Percentiles rank a stretch among this genome's conserved stretches.
Evolutionary conservation across 2,329 filamentous ascomycete species (phyloP).

Genomic region (Alternaria infectoria): DNA sequence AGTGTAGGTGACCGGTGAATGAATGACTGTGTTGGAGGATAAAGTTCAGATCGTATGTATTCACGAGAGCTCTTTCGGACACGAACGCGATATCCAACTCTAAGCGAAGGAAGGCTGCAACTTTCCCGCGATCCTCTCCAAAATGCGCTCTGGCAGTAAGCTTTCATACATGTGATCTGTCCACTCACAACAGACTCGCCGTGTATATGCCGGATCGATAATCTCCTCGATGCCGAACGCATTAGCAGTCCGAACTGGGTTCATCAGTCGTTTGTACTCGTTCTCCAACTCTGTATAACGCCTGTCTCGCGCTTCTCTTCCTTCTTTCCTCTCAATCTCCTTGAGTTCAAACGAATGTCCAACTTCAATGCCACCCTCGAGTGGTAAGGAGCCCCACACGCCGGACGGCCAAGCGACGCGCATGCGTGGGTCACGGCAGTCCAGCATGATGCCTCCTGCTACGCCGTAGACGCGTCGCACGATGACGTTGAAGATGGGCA

Average conservation of each 20-base stretch:
- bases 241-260: slow-evolving; percentile 68
- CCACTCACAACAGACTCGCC: slow-evolving; percentile 63
- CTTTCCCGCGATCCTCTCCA: slow-evolving; percentile 50
- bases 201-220: slow-evolving; percentile 66
- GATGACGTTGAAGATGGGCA: slow-evolving; percentile 68
- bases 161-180: slow-evolving; percentile 61
- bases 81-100: too few species aligned
- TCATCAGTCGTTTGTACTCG: slow-evolving; percentile 68
- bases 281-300: slow-evolving; percentile 64
- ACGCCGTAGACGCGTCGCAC: slow-evolving; percentile 68
- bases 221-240: slow-evolving; percentile 70
- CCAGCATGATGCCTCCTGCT: slow-evolving; percentile 69
- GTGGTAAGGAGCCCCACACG: slow-evolving; percentile 66
- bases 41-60: too few species aligned
- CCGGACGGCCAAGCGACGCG: slow-evolving; percentile 69
- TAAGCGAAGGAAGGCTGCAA: slow-evolving; percentile 43
- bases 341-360: slow-evolving; percentile 66
- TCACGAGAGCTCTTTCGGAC: too few species aligned
- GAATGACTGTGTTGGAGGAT: not conserved
- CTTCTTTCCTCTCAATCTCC: slow-evolving; percentile 59
- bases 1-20: not conserved
- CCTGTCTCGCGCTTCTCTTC: slow-evolving; percentile 55
- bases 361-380: slow-evolving; percentile 70
- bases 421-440: slow-evolving; percentile 65
- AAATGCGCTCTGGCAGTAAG: slow-evolving; percentile 58